Evolutionary conservation across 2,329 filamentous ascomycete species (phyloP), one percentile per base, ranked within the genome.

Genomic region (Diaporthe longicolla): DNA sequence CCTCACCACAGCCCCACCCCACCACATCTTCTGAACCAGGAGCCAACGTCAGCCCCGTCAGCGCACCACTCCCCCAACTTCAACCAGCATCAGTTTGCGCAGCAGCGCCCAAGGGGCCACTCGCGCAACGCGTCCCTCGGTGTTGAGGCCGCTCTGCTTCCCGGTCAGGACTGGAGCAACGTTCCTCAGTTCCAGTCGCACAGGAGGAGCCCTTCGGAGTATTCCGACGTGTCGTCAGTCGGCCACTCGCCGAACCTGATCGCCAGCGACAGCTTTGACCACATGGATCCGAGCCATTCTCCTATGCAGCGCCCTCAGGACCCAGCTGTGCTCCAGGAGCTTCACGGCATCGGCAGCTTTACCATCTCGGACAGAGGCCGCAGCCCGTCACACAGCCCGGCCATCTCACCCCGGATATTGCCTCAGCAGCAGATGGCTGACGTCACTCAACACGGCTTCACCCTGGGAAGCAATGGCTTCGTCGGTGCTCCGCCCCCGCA

Each of bases 171-270:
- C 74, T 91, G 89, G 89, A 86, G 78, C 55, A 75, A 73, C 19
- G 77, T 75, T 1, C 83, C 86, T 19, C 88, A 90, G 74, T 98
- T 97, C 80, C 93, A 94, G 77, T 88, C 90, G n/a, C 96, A 98
- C 81, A 90, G 95, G 78, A 91, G 95, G 79, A 92, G 91, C 50
- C 94, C 94, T 0, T 98, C 95, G n/a, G 96, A 98, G 78, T 95
- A 93, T 79, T 98, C 95, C 3, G 96, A 98, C 78, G 92, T 98
- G 8, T 98, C 93, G 7, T 97, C 95, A 24, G 94, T 92, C 21
- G 92, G 94, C 29, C 78, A 79, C 40, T 98, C 96, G 24, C 96
- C 96, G 4, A 95, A 94, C 80, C 84, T 98, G 73, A 89, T 89
- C 37, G 93, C 93, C 77, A 89, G 93, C 75, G 95, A 98, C 79